Conservation (phyloP, 2,329 filamentous ascomycete species). For the Aspergillus ochraceoroseus region DNA sequence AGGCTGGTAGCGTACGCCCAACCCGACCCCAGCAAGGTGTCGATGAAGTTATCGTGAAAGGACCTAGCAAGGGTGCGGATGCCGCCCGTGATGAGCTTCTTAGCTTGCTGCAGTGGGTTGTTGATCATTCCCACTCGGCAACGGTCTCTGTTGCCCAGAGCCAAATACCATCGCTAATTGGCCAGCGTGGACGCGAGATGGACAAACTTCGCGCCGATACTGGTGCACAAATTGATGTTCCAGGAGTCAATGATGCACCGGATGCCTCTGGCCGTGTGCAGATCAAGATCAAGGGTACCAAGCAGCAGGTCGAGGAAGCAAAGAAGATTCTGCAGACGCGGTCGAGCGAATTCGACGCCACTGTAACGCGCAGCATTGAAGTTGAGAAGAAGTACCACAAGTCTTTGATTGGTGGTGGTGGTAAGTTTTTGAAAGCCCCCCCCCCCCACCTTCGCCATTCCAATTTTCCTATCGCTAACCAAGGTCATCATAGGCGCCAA, state of each 20-base stretch:
- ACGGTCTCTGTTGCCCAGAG: constrained; percentile 81
- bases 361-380: constrained; percentile 75
- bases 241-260: constrained; percentile 66
- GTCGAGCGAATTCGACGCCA: constrained; percentile 81
- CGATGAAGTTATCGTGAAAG: constrained; percentile 86
- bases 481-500: constrained; percentile 79
- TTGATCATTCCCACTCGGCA: constrained; percentile 77
- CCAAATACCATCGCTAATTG: constrained; percentile 90
- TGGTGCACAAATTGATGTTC: constrained; percentile 87
- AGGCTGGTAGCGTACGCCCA: constrained; percentile 56
- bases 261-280: constrained; percentile 67
- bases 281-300: constrained; percentile 87
- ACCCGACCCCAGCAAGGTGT: constrained; percentile 66
- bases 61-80: constrained; percentile 88
- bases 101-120: constrained; percentile 79
- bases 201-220: constrained; percentile 81
- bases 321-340: constrained; percentile 87
- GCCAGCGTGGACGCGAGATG: constrained; percentile 82
- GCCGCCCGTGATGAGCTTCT: constrained; percentile 87
- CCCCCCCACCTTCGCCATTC: constrained; percentile 12
- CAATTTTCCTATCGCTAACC: no score
- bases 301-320: constrained; percentile 82
- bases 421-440: constrained; percentile 56
- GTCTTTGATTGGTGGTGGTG: constrained; percentile 79
- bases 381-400: constrained; percentile 91